These are phyloP conservation scores for Citrullus amarus DNA, from an alignment of 306 rosid genomes.

Conservation along the genomic window DNA sequence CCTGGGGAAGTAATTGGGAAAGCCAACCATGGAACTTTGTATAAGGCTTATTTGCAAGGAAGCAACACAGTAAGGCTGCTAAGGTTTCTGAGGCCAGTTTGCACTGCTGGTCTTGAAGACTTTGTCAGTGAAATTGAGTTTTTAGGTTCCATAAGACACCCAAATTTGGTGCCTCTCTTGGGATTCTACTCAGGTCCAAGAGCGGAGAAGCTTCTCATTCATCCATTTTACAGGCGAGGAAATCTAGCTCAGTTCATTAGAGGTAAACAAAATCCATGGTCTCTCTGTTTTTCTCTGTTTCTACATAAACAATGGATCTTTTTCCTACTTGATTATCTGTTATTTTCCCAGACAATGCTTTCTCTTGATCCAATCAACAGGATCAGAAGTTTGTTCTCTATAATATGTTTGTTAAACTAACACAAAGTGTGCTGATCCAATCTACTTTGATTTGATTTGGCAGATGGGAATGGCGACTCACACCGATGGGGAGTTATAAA, in stretches of 20 bases:
- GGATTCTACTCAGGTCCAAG: conserved; percentile 89
- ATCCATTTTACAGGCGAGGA: conserved; percentile 71
- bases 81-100: conserved; percentile 83
- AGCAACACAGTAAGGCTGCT: conserved; percentile 54
- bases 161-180: conserved; percentile 74
- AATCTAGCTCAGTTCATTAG: conserved; percentile 67
- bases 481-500: conserved; percentile 64
- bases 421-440: too few relatives aligned
- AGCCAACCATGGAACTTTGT: conserved; percentile 74
- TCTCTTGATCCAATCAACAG: not conserved
- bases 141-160: conserved; percentile 65
- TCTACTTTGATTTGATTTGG: conserved; percentile 7
- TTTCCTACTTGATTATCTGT: not conserved
- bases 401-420: not conserved
- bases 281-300: not conserved
- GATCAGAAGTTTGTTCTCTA: not conserved
- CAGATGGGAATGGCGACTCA: conserved; percentile 53
- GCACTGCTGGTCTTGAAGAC: conserved; percentile 41
- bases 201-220: conserved; percentile 97
- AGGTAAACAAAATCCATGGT: conserved; percentile 27
- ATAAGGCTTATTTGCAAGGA: conserved; percentile 69
- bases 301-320: not conserved
- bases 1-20: conserved; percentile 97
- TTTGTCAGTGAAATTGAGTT: conserved; percentile 44
- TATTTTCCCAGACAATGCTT: not conserved